Base-by-base conservation (phyloP, 495 filamentous ascomycete genomes). In the Amphirosellinia nigrospora region DNA sequence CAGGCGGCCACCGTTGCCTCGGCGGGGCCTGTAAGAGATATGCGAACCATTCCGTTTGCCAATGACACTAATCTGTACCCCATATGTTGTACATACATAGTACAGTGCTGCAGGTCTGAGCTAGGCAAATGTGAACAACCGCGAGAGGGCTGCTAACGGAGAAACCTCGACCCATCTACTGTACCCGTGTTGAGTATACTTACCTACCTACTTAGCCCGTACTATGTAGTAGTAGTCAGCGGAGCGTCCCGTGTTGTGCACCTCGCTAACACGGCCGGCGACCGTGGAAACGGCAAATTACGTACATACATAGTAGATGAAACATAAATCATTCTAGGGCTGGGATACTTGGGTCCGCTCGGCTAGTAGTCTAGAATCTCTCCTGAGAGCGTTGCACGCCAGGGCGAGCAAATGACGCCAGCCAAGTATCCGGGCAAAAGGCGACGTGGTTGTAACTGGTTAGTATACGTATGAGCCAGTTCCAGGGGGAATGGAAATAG, bases 41-140 rank as follows among this genome's bases (percentile, higher is more conserved):
- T 50, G 64, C 64, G 64, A 66, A 66, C 64, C 46, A 55, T 50
- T 19, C 34, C 48, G 13, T 56, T 45, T 58, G 23, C 32, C 34
- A 53, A 52, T 65, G 34, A 21, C 32, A 28, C 61, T 50, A 34
- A 65, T 64, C 61, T 64, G 61, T 64, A 64, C 63, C 46, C 46
- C 63, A 16, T 61, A 61, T 61, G 58, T 41, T 41, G 45, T 65
- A 53, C 63, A 52, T 65, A 34, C n/a, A n/a, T n/a, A n/a, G n/a
- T n/a, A n/a, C 32, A n/a, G 55, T 36, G 38, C 55, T 53, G 50
- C 61, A 50, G 43, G 48, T 36, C 3, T 30, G 28, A 53, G 63
- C 63, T 34, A 65, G 46, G 63, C 63, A 65, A 28, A 53, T 65
- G 46, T 41, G 30, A 65, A 55, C 36, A 53, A 53, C 36, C 46